Evolutionary conservation across 176 grass and related monocot species (phyloP).

Genomic region (Oryza meyeriana): DNA sequence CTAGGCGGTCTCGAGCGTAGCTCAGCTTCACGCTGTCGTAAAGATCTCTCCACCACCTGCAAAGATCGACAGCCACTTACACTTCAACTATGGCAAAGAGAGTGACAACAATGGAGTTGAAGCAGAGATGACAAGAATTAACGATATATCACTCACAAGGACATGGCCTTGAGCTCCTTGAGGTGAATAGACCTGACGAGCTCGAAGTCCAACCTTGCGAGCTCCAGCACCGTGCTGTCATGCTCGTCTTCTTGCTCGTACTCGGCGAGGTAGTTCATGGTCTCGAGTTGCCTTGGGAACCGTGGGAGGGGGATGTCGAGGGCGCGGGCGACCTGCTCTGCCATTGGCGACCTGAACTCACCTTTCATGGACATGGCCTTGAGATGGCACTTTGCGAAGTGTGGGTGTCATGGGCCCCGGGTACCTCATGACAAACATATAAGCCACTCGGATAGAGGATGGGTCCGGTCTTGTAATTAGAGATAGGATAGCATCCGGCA

Average conservation of each 20-base stretch:
- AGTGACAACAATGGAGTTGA: not conserved
- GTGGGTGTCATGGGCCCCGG: too few species aligned
- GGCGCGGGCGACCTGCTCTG: not conserved
- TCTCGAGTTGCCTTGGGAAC: not conserved
- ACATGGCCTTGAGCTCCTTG: constrained; percentile 9
- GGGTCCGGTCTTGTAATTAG: too few species aligned
- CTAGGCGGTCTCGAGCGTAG: constrained; percentile 19
- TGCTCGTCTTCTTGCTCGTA: not conserved
- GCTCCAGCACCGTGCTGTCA: not conserved
- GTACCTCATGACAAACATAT: too few species aligned
- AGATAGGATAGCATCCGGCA: too few species aligned
- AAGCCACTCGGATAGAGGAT: too few species aligned
- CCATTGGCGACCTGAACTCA: not conserved
- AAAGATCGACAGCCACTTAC: too few species aligned
- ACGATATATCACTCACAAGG: not conserved
- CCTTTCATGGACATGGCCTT: too few species aligned
- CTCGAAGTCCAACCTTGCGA: not conserved
- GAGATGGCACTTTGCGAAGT: not conserved
- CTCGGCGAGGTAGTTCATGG: not conserved
- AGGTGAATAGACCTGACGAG: not conserved
- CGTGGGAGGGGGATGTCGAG: not conserved
- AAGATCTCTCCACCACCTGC: constrained; percentile 31
- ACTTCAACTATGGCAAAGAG: not conserved
- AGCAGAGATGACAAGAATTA: too few species aligned
- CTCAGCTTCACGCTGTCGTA: not conserved